Evolutionary conservation across 2,329 filamentous ascomycete species (phyloP).

Genomic region (Colletotrichum chrysophilum): DNA sequence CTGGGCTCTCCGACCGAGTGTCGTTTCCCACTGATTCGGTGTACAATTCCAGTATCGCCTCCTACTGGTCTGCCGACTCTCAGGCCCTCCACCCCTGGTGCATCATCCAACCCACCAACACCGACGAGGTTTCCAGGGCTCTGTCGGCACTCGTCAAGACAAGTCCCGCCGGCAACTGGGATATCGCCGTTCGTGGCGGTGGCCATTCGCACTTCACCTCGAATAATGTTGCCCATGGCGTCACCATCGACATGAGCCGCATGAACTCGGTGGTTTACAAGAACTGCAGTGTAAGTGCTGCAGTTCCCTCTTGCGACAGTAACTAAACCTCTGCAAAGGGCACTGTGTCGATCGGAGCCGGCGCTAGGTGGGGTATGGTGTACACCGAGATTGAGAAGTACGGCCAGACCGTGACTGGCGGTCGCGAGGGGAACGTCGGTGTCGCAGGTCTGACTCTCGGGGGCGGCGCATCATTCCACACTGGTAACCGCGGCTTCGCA

Average conservation of each 20-base stretch:
- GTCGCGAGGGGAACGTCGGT: constrained; percentile 22
- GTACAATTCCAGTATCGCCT: background rate
- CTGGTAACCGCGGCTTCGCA: constrained; percentile 30
- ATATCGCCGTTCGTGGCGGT: background rate
- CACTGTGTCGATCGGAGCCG: background rate
- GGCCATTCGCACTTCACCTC: background rate
- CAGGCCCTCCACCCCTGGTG: constrained; percentile 28
- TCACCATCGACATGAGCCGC: background rate
- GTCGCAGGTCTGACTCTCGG: constrained; percentile 34
- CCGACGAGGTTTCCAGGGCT: constrained; percentile 27
- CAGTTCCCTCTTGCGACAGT: background rate
- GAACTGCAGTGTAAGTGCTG: background rate
- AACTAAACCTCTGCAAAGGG: background rate
- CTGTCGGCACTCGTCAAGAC: background rate
- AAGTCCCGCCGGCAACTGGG: background rate
- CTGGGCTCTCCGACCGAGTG: background rate
- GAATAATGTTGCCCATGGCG: background rate
- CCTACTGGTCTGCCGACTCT: constrained; percentile 28
- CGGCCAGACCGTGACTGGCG: background rate
- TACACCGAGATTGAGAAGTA: background rate
- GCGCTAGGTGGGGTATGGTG: background rate
- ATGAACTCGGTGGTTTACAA: background rate
- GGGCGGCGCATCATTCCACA: constrained; percentile 24
- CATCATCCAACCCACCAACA: constrained; percentile 27
- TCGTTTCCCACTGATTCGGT: background rate